Evolutionary conservation across 1,139 yeast species (phyloP).

Genomic region (Pichia sp.): DNA sequence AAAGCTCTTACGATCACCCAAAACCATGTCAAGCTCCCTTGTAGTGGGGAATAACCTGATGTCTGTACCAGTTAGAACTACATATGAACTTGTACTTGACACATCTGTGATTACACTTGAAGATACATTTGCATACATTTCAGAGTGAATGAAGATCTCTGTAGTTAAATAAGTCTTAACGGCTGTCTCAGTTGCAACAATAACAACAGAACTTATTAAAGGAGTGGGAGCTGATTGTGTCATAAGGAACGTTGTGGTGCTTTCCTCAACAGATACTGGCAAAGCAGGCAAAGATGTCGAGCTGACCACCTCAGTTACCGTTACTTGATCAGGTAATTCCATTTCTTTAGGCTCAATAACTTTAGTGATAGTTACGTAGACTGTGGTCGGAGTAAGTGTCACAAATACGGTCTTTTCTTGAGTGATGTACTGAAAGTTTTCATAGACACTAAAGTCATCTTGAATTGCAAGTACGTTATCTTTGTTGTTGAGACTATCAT

Average conservation of each 20-base stretch:
- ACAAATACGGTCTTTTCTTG: conserved; percentile 17
- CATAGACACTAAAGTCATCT: conserved; percentile 5
- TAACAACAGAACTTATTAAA: conserved; percentile 2
- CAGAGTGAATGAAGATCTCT: no score
- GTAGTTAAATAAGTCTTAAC: conserved; percentile 1
- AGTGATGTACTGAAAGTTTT: conserved; percentile 5
- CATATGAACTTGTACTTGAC: no score
- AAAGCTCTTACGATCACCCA: conserved; percentile 4
- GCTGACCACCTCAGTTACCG: neutral
- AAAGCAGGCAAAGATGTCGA: no score
- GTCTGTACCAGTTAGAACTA: no score
- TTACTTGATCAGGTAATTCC: neutral
- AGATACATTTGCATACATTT: neutral
- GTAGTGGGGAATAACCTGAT: no score
- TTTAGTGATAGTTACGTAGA: conserved; percentile 20
- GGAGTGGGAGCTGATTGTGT: no score
- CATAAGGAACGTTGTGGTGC: no score
- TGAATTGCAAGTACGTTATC: conserved; percentile 3
- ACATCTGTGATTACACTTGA: neutral
- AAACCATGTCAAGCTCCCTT: conserved; percentile 6
- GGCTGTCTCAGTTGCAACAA: conserved; percentile 3
- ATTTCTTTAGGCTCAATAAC: conserved; percentile 7
- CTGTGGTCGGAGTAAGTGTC: conserved; percentile 20
- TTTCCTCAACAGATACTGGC: no score
- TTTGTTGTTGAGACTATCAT: conserved; percentile 4